A percentile compares a stretch with the other conserved stretches of the same genome.
These are phyloP conservation scores for barley (Hordeum vulgare) DNA, from an alignment of 176 grass and related monocot species.

Conservation along the genomic window MorexV3_pseudomolecules_assembly NC_058518.1:288917345-288917844, in stretches of 20 bases:
- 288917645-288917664: neutral
- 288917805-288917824: neutral
- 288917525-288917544: neutral
- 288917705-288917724: neutral
- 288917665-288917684: neutral
- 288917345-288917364: neutral
- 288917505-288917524: neutral
- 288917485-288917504: neutral
- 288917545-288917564: neutral
- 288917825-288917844: neutral
- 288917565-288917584: neutral
- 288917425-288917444: neutral
- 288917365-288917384: neutral
- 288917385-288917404: neutral
- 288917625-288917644: neutral
- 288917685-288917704: neutral
- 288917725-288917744: neutral
- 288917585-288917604: neutral
- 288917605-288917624: neutral
- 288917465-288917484: neutral
- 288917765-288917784: neutral
- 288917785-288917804: neutral
- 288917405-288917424: neutral
- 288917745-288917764: neutral
- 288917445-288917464: neutral